These are phyloP conservation scores for Russula lepida DNA, from an alignment of 768 basidiomycete species.

Conservation along the genomic window DNA sequence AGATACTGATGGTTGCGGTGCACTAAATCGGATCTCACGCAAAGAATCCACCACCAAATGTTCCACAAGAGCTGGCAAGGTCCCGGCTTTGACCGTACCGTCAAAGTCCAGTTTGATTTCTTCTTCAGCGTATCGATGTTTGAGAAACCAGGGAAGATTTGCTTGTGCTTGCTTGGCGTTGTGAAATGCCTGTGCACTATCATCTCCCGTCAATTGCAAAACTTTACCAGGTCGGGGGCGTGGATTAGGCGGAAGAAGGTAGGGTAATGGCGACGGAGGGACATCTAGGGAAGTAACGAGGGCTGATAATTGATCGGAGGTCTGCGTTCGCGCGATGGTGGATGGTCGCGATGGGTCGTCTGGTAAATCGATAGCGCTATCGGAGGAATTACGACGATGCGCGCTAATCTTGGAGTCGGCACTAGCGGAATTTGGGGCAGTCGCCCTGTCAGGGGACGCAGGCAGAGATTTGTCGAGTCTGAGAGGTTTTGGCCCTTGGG, in stretches of 20 bases:
- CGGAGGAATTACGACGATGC: conserved; percentile 9
- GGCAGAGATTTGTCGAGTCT: conserved; percentile 17
- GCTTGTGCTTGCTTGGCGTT: conserved; percentile 32
- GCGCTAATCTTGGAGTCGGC: background rate
- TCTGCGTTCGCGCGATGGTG: conserved; percentile 7
- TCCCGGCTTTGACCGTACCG: conserved; percentile 59
- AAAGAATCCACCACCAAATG: conserved; percentile 53
- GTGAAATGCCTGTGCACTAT: conserved; percentile 36
- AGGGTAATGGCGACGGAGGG: background rate
- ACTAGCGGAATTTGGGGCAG: background rate
- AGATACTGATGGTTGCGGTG: background rate
- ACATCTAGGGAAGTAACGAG: background rate
- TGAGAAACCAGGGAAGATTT: conserved; percentile 50
- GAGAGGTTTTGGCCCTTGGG: conserved; percentile 13
- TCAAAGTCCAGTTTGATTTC: conserved; percentile 59
- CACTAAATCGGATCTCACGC: conserved; percentile 37
- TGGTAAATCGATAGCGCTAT: background rate
- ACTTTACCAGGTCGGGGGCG: conserved; percentile 30
- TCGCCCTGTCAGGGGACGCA: conserved; percentile 11
- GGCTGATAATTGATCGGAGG: background rate
- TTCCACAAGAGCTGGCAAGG: conserved; percentile 64
- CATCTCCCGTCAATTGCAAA: conserved; percentile 34
- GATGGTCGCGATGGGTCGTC: conserved; percentile 12
- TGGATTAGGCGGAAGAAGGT: background rate
- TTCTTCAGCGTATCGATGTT: conserved; percentile 43